Percentiles rank a stretch among this genome's conserved stretches.
phyloP scores from a whole-genome alignment of 352 stramenopile genomes.

The Phytophthora capsici region DNA sequence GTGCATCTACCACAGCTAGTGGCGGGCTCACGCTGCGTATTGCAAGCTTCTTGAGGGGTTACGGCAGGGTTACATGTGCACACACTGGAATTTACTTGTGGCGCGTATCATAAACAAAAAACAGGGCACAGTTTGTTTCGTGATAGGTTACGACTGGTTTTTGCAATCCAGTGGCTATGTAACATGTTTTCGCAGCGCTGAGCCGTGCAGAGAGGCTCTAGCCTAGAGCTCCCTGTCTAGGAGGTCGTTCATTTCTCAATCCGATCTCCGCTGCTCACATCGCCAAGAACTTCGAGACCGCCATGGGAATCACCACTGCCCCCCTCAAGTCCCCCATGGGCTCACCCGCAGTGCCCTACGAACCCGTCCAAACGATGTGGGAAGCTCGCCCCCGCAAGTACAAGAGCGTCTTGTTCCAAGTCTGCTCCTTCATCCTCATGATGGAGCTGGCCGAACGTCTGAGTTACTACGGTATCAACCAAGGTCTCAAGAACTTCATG shows the following conservation, averaged over 20 bases:
- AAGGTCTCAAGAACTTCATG: slow-evolving; percentile 89
- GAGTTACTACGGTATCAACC: slow-evolving; percentile 89
- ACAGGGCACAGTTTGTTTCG: no score
- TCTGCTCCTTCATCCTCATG: slow-evolving; percentile 54
- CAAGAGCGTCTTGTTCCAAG: slow-evolving; percentile 65
- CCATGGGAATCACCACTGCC: slow-evolving; percentile 19
- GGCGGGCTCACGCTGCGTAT: no score
- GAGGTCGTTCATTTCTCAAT: slow-evolving; percentile 31
- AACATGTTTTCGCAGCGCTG: no score
- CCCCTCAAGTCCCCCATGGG: slow-evolving; percentile 36
- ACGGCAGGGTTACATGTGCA: no score
- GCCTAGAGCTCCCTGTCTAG: not conserved
- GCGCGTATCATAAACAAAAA: not conserved
- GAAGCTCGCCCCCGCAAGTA: slow-evolving; percentile 59
- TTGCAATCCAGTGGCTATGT: slow-evolving; percentile 24
- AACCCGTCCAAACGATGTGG: slow-evolving; percentile 42
- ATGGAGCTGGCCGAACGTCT: slow-evolving; percentile 31
- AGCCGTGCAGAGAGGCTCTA: no score
- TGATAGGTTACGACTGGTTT: slow-evolving; percentile 22
- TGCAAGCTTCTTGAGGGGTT: not conserved
- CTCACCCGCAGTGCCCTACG: slow-evolving; percentile 29
- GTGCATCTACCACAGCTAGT: no score
- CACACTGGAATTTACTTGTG: slow-evolving; percentile 12
- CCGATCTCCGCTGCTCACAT: slow-evolving; percentile 7
- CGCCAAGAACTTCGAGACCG: slow-evolving; percentile 10